These are phyloP conservation scores for Colletotrichum tropicale DNA, from an alignment of 2,329 filamentous ascomycete genomes.

Conservation along the genomic window DNA sequence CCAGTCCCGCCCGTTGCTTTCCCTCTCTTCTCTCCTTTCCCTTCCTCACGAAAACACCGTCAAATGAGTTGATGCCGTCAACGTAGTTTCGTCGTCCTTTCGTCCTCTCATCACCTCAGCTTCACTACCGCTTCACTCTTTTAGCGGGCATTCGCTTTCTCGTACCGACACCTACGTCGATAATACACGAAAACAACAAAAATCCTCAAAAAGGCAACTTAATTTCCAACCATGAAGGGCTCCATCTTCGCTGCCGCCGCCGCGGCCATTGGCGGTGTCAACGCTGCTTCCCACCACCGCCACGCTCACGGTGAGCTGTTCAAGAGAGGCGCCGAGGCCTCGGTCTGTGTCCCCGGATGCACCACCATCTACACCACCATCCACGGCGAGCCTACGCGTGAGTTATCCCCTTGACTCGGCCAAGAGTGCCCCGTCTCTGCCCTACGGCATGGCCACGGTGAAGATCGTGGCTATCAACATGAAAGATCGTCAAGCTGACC, in stretches of 20 bases:
- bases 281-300: constrained; percentile 62
- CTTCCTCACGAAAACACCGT: constrained; percentile 47
- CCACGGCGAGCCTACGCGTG: constrained; percentile 71
- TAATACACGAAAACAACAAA: constrained; percentile 29
- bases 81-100: constrained; percentile 59
- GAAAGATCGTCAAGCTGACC: not conserved
- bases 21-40: constrained; percentile 36
- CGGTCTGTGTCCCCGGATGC: constrained; percentile 66
- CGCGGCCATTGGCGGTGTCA: constrained; percentile 63
- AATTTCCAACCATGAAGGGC: constrained; percentile 73
- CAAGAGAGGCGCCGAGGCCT: constrained; percentile 50
- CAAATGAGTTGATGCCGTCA: constrained; percentile 56
- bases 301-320: constrained; percentile 66
- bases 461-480: not conserved
- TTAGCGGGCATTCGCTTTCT: constrained; percentile 79
- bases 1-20: constrained; percentile 37
- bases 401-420: constrained; percentile 28
- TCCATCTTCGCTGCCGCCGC: constrained; percentile 68
- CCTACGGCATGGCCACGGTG: not conserved
- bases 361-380: constrained; percentile 76
- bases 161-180: constrained; percentile 25
- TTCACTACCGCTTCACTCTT: constrained; percentile 80
- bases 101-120: constrained; percentile 44
- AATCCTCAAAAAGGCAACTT: constrained; percentile 30
- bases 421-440: not conserved